Conservation (phyloP, 768 basidiomycete species). For the Psilocybe azurescens region DNA sequence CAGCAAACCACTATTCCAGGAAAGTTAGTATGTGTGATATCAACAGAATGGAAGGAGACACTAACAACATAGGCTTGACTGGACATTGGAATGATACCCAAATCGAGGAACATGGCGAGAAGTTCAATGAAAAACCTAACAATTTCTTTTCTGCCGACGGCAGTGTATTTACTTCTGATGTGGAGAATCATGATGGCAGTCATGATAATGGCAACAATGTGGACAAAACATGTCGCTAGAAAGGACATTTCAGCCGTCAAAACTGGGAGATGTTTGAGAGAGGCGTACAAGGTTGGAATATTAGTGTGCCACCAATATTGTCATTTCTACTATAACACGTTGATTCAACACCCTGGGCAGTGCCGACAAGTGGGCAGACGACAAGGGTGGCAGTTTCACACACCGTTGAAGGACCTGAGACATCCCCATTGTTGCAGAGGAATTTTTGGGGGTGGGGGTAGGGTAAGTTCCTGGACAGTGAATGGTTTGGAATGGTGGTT, state of each 20-base stretch:
- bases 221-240: conserved; percentile 92
- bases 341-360: conserved; percentile 89
- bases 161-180: conserved; percentile 97
- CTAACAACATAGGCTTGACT: conserved; percentile 85
- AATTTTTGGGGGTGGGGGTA: neutral
- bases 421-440: conserved; percentile 58
- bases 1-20: conserved; percentile 86
- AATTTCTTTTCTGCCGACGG: conserved; percentile 97
- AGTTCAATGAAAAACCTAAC: conserved; percentile 96
- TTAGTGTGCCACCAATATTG: conserved; percentile 87
- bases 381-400: conserved; percentile 95
- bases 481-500: neutral
- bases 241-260: neutral
- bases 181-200: conserved; percentile 98
- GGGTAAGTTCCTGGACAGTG: neutral
- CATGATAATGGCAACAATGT: conserved; percentile 98
- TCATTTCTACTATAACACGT: conserved; percentile 97
- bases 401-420: conserved; percentile 90
- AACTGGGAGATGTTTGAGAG: neutral
- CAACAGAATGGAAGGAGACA: conserved; percentile 10
- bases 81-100: conserved; percentile 91
- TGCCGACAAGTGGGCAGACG: conserved; percentile 90
- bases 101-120: conserved; percentile 95
- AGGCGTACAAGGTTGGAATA: conserved; percentile 92
- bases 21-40: neutral